Conservation (phyloP, 192 early-diverging fungal genomes). For the Coemansia javaensis region DNA sequence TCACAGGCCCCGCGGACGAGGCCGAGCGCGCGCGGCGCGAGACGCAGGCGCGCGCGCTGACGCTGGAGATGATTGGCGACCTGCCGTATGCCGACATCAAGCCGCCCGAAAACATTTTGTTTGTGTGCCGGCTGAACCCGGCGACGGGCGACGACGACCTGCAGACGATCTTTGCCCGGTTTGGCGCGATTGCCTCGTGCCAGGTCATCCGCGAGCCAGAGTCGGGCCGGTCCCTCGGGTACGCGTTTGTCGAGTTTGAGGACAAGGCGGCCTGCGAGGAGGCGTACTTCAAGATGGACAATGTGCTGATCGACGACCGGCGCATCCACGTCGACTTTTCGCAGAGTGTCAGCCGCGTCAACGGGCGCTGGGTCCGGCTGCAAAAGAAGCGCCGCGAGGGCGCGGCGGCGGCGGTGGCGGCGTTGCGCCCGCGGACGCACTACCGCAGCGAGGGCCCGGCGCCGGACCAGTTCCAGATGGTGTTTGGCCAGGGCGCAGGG, state of each 20-base stretch:
- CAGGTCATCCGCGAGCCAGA: slow-evolving; percentile 85
- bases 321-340: slow-evolving; percentile 98
- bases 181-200: slow-evolving; percentile 85
- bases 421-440: slow-evolving; percentile 5
- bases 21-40: slow-evolving; percentile 62
- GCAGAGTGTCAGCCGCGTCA: slow-evolving; percentile 83
- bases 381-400: neutral
- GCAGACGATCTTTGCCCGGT: slow-evolving; percentile 86
- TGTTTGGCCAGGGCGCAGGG: slow-evolving; percentile 20
- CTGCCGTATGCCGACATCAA: slow-evolving; percentile 95
- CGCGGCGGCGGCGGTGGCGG: too few relatives aligned
- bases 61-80: slow-evolving; percentile 96
- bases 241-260: slow-evolving; percentile 96
- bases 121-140: slow-evolving; percentile 93
- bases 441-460: slow-evolving; percentile 1
- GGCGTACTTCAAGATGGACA: slow-evolving; percentile 97
- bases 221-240: slow-evolving; percentile 78
- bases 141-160: slow-evolving; percentile 87
- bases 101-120: slow-evolving; percentile 94
- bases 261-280: slow-evolving; percentile 81
- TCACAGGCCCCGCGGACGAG: slow-evolving; percentile 56
- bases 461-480: slow-evolving; percentile 16
- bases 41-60: slow-evolving; percentile 82
- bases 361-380: slow-evolving; percentile 66
- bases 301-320: slow-evolving; percentile 92